Evolutionary conservation across 2,329 filamentous ascomycete species (phyloP), one percentile per base, ranked within the genome.

Genomic region (Pyricularia grisea): DNA sequence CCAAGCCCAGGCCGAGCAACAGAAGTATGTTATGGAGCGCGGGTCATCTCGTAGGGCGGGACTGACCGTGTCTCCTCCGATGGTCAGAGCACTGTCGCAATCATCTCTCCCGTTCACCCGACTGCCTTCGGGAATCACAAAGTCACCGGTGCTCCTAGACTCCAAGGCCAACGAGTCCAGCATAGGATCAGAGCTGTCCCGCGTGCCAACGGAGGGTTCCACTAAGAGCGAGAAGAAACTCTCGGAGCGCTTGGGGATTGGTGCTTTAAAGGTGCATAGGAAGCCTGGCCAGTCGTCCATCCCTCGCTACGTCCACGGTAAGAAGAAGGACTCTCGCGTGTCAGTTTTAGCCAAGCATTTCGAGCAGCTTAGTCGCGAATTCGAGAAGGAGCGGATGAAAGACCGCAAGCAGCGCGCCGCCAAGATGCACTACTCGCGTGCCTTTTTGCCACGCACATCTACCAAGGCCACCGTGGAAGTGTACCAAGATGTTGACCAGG

Each of bases 401-500:
- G 94, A 98, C 77, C 88, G 92, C 72, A 90, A 90, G 74, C 91
- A 93, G 77, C 84, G 92, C 70, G 92, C 92, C 30, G 91, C 92
- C 65, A 93, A 90, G 75, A 89, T 91, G 76, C 82, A 85, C 63
- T 84, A 87, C 77, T 92, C 92, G 17, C 87, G 94, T 71, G 92
- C 93, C 0, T 94, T 94, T 76, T 79, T 88, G 27, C 94, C 95
- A 25, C 88, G 95, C 72, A 92, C 93, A 60, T 94, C 93, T 23
- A 96, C 94, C n/a, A 95, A 94, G 74, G 94, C 95, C 7, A 94
- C 96, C 70, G 94, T 99, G 20, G 92, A 98, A 78, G 93, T 99
- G 10, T 99, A 98, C 77, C 91, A 92, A 73, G 93, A 97, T 77
- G 92, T 97, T 4, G 90, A 94, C 69, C 93, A 97, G 78, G 95